Base-by-base conservation (phyloP, 768 basidiomycete genomes). In the Mycena galericulata region DNA sequence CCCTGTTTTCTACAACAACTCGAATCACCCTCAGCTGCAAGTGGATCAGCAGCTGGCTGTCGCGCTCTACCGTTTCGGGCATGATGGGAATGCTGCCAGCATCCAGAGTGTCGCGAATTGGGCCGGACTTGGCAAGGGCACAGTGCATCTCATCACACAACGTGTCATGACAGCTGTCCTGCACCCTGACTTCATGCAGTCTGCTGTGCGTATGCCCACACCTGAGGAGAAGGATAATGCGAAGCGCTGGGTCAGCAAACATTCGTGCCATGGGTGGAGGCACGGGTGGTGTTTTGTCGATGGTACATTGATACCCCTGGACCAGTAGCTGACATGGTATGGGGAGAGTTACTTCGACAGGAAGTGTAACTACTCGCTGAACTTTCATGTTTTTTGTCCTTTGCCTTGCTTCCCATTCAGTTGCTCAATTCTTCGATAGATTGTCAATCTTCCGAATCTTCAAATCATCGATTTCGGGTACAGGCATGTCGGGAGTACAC, bases 301-400 rank as follows among this genome's bases (percentile, higher is more conserved):
- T 73, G 83, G 83, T 1, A 83, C 81, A 7, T 63, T 83, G 7
- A 69, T 85, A 0, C 78, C 80, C 3, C 72, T 84, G 1, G 74
- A 58, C 51, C 60, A 75, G 5, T 60, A 73, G 3, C 83, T 83
- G 10, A 49, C 47, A n/a, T 79, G 75, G 72, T 79, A 75, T 71
- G 80, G 83, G 0, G 75, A 81, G 46, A 77, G 72, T 27, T 83
- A 80, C 58, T 84, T 79, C 69, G 81, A 83, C 67, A 64, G 78
- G 7, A 83, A 83, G 68, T 75, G 72, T 38, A 79, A 81, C 36
- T 84, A 84, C 56, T 82, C 80, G 0, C 43, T 83, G 24, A 83
- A 83, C 59, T 73, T 82, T 45, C 79, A 80, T 59, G 76, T 78
- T n/a, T n/a, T n/a, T n/a, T n/a, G n/a, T n/a, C n/a, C n/a, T n/a